Evolutionary conservation across 805 yeast genomes (phyloP), one percentile per base, ranked within the genome.

Genomic region (Ogataea nakhonphanomensis): DNA sequence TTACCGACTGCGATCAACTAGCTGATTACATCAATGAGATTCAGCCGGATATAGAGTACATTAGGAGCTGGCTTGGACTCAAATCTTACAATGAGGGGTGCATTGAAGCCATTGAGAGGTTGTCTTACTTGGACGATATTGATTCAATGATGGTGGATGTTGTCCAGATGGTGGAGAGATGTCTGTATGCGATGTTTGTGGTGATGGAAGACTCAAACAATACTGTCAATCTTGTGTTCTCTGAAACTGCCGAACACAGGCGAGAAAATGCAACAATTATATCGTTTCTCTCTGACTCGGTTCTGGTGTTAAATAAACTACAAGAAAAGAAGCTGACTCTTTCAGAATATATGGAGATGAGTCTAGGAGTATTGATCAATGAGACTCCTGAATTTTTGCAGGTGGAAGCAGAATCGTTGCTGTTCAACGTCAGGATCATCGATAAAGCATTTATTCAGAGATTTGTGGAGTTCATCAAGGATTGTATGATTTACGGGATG

Each of bases 11-110:
- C 6, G 37, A 25, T 10, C 30, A 35, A 14, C 40, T 52, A 10
- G 30, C n/a, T 17, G 43, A 39, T 4, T 48, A 46, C 34, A 32
- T 51, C 23, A 44, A 48, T 8, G 30, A 43, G 13, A 44, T 41
- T 8, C 42, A 41, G 12, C 53, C 57, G 1, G 53, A 56, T 34
- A 45, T 54, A n/a, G 61, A 56, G 35, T 27, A 37, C 3, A 45
- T 49, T n/a, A 41, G 55, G 34, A 27, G 31, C 11, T 53, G 52
- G 50, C 34, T 54, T 9, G 47, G 50, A 8, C 35, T 52, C n/a
- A 54, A 48, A 37, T 48, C 61, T 2, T 54, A 48, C 34, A 26
- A 39, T 20, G 56, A 57, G 31, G 58, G 57, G 2, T 51, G 50
- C 22, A 41, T 45, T n/a, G 61, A 57, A 35, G 51, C 57, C 10